phyloP scores from a whole-genome alignment of 2,329 filamentous ascomycete genomes.

The Neofusicoccum umdonicola region DNA sequence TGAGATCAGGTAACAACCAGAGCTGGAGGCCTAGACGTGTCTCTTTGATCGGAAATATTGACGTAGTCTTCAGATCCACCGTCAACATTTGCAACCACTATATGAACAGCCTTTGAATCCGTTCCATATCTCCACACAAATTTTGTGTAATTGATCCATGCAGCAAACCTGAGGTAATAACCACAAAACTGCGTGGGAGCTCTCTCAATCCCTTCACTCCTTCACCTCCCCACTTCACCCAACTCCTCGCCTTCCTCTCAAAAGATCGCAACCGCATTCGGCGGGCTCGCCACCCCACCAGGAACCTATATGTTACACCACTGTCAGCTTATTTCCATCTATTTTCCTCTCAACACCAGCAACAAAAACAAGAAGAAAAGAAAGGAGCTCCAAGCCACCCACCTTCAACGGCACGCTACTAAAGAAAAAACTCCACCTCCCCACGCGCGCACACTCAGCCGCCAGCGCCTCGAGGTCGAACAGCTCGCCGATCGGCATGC shows the following conservation, averaged over 20 bases:
- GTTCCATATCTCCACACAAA: too few species aligned
- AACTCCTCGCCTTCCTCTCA: slow-evolving; percentile 19
- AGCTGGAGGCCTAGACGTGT: too few species aligned
- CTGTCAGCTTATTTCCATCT: not conserved
- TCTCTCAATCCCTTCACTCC: too few species aligned
- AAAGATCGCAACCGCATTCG: slow-evolving; percentile 38
- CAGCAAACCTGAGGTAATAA: too few species aligned
- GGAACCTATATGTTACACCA: not conserved
- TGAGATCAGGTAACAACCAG: too few species aligned
- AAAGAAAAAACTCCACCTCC: slow-evolving; percentile 59
- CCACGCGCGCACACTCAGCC: slow-evolving; percentile 51
- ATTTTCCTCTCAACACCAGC: not conserved
- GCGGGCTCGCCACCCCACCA: slow-evolving; percentile 39
- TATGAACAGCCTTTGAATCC: too few species aligned
- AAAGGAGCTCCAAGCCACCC: slow-evolving; percentile 4
- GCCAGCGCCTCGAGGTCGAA: slow-evolving; percentile 51
- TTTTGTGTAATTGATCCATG: too few species aligned
- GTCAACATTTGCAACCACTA: too few species aligned
- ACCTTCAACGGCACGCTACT: slow-evolving; percentile 59
- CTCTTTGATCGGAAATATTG: too few species aligned
- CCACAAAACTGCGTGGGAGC: too few species aligned
- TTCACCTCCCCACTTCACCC: not conserved
- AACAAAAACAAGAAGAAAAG: not conserved
- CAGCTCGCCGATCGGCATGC: slow-evolving; percentile 45
- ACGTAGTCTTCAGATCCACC: too few species aligned